Evolutionary conservation across 2,329 filamentous ascomycete genomes (phyloP).

Genomic region (Sarocladium oryzae): DNA sequence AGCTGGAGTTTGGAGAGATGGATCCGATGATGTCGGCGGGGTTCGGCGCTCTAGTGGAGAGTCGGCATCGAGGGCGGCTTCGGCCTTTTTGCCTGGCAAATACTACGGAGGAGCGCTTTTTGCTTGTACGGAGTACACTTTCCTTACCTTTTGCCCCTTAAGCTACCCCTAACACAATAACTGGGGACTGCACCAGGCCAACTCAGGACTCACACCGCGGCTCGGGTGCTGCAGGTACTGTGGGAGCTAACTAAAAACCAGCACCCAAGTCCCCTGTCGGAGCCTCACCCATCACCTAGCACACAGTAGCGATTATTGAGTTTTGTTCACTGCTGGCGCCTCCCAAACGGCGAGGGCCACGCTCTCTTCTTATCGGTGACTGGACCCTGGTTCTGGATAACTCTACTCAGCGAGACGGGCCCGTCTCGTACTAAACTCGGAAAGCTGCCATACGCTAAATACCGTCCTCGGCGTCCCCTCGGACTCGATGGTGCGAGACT

Average conservation of each 20-base stretch:
- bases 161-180: too few species aligned
- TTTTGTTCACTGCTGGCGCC: background rate
- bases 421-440: slow-evolving; percentile 5
- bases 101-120: too few species aligned
- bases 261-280: too few species aligned
- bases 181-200: too few species aligned
- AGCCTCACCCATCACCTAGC: background rate
- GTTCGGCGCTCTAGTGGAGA: slow-evolving; percentile 8
- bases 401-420: background rate
- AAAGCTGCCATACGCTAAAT: background rate
- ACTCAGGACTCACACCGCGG: too few species aligned
- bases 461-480: background rate
- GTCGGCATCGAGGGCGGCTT: slow-evolving; percentile 7
- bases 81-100: background rate
- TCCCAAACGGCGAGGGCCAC: background rate
- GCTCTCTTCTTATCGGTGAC: background rate
- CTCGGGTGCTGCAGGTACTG: too few species aligned
- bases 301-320: too few species aligned
- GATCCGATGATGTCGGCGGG: slow-evolving; percentile 6
- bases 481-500: background rate
- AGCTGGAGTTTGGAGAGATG: background rate
- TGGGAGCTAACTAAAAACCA: too few species aligned
- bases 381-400: background rate
- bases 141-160: too few species aligned
- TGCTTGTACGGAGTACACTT: too few species aligned